These are phyloP conservation scores for Tritrichomonas foetus DNA, from an alignment of 208 protist species.

Conservation along the genomic window DNA sequence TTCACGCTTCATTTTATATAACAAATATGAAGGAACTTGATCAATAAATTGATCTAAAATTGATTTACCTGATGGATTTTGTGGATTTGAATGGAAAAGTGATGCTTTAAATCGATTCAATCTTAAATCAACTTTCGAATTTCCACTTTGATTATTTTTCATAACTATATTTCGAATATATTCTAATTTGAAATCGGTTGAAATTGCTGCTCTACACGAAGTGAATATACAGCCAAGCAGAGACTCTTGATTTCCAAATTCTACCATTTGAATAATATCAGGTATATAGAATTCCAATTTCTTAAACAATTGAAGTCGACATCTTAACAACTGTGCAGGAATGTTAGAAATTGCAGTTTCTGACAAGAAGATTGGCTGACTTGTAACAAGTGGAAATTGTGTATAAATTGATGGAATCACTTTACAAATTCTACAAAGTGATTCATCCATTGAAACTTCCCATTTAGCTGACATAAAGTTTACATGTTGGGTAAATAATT, in stretches of 20 bases:
- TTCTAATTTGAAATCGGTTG: background rate
- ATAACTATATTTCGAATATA: background rate
- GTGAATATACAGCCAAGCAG: background rate
- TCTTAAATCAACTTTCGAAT: background rate
- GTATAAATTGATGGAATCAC: background rate
- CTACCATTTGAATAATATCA: background rate
- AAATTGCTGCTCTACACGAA: background rate
- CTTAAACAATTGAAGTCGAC: background rate
- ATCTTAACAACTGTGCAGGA: background rate
- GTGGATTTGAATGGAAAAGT: background rate
- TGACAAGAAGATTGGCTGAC: background rate
- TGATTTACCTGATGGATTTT: background rate
- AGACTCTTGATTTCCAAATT: background rate
- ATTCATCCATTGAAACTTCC: background rate
- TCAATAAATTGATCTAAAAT: constrained; percentile 7
- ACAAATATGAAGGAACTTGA: background rate
- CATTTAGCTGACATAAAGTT: background rate
- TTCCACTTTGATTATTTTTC: background rate
- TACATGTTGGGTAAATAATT: background rate
- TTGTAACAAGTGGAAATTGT: background rate
- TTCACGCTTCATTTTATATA: background rate
- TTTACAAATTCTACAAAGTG: background rate
- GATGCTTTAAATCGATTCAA: background rate
- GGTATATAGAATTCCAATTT: background rate
- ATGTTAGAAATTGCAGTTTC: background rate